These are phyloP conservation scores for Iodosphaeria phyllophila DNA, from an alignment of 2,329 filamentous ascomycete genomes.

Conservation along the genomic window DNA sequence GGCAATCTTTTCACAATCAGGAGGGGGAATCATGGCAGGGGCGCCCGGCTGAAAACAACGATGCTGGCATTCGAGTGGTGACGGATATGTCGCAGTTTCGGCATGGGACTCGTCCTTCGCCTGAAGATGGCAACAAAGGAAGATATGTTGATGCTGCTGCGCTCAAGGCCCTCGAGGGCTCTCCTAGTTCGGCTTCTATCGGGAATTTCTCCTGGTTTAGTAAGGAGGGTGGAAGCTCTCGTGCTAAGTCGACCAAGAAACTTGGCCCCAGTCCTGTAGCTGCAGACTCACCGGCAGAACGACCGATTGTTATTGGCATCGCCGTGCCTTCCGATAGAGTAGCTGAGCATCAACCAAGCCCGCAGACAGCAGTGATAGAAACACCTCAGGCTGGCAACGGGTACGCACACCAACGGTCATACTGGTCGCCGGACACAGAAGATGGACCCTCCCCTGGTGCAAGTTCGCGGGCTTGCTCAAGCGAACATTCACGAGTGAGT, in stretches of 20 bases:
- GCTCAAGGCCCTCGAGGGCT: slow-evolving; percentile 38
- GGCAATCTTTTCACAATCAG: too few species aligned
- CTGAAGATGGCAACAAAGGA: slow-evolving; percentile 12
- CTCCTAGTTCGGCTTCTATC: slow-evolving; percentile 31
- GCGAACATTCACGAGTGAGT: slow-evolving; percentile 40
- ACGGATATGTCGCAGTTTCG: slow-evolving; percentile 45
- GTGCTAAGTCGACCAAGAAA: slow-evolving; percentile 11
- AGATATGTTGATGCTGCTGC: slow-evolving; percentile 42
- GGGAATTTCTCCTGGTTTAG: slow-evolving; percentile 39
- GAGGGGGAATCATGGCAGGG: too few species aligned
- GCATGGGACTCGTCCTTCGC: slow-evolving; percentile 23
- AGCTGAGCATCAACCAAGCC: slow-evolving; percentile 26
- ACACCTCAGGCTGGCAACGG: slow-evolving; percentile 10
- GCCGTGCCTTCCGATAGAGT: slow-evolving; percentile 36
- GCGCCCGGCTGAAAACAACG: slow-evolving; percentile 38
- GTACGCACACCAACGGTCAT: slow-evolving; percentile 21
- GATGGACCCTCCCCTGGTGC: slow-evolving; percentile 25
- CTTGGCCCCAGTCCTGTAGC: slow-evolving; percentile 8
- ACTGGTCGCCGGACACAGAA: slow-evolving; percentile 44
- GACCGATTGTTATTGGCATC: slow-evolving; percentile 58
- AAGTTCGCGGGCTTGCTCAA: slow-evolving; percentile 29
- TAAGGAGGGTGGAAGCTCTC: slow-evolving; percentile 14
- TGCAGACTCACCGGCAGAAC: slow-evolving; percentile 47
- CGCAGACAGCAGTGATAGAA: slow-evolving; percentile 26
- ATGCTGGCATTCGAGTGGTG: slow-evolving; percentile 47